These are phyloP conservation scores for Lasiodiplodia sp. DNA, from an alignment of 2,329 filamentous ascomycete species.

Conservation along the genomic window DNA sequence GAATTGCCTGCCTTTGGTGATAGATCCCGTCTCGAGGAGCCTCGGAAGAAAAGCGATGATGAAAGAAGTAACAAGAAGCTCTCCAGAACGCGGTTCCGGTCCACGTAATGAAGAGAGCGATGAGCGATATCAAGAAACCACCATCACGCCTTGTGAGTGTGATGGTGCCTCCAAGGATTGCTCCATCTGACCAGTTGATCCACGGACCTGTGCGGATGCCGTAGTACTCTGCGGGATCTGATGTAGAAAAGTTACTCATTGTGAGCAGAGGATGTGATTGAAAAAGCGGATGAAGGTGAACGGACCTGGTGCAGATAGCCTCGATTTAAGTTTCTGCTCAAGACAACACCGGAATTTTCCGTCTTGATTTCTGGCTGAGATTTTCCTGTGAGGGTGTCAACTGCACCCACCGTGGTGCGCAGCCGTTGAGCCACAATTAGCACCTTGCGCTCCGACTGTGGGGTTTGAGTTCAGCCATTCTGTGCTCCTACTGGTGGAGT, in stretches of 20 bases:
- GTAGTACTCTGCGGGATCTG: background rate
- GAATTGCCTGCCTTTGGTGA: conserved; percentile 34
- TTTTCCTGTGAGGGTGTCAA: too few relatives aligned
- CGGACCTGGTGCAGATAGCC: too few relatives aligned
- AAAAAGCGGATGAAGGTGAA: background rate
- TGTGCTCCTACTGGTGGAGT: too few relatives aligned
- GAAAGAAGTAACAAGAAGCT: conserved; percentile 34
- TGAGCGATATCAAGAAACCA: conserved; percentile 44
- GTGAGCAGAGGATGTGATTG: background rate
- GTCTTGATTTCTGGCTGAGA: too few relatives aligned
- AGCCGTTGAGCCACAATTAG: too few relatives aligned
- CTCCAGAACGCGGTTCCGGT: conserved; percentile 36
- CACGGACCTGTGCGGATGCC: conserved; percentile 41
- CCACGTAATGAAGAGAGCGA: conserved; percentile 43
- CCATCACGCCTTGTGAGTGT: conserved; percentile 34
- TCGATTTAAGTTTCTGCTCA: too few relatives aligned
- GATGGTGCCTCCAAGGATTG: conserved; percentile 39
- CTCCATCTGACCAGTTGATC: conserved; percentile 45
- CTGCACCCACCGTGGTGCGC: too few relatives aligned
- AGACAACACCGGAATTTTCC: too few relatives aligned
- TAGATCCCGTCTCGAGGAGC: conserved; percentile 36
- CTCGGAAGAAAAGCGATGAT: conserved; percentile 33
- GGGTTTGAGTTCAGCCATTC: too few relatives aligned
- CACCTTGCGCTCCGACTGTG: too few relatives aligned
- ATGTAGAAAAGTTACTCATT: background rate